Evolutionary conservation across 1,139 yeast genomes (phyloP).

Genomic region (Pneumocystis jirovecii): DNA sequence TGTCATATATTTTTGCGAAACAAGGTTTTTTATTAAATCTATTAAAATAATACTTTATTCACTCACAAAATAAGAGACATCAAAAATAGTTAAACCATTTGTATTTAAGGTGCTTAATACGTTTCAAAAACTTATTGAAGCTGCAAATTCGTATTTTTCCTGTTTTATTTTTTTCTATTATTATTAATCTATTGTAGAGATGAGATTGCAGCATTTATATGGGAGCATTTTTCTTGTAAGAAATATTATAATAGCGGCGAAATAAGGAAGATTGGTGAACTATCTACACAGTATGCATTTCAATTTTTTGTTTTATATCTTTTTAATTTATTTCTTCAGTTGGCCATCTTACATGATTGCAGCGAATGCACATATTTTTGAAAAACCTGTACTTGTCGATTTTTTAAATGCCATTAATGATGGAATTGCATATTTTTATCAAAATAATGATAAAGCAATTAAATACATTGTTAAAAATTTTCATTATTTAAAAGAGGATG

Average conservation of each 20-base stretch:
- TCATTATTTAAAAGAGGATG: slow-evolving; percentile 67
- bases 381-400: slow-evolving; percentile 19
- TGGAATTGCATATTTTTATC: slow-evolving; percentile 54
- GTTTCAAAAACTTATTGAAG: neutral
- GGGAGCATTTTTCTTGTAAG: slow-evolving; percentile 87
- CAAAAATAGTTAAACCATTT: neutral
- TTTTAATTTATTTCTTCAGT: neutral
- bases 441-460: slow-evolving; percentile 49
- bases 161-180: neutral
- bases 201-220: slow-evolving; percentile 74
- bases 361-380: slow-evolving; percentile 30
- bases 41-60: neutral
- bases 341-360: slow-evolving; percentile 93
- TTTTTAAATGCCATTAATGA: slow-evolving; percentile 43
- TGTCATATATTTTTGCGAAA: neutral
- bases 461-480: slow-evolving; percentile 48
- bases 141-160: neutral
- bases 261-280: slow-evolving; percentile 69
- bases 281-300: slow-evolving; percentile 49
- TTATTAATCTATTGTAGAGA: slow-evolving; percentile 15
- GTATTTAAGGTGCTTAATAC: neutral
- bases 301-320: too few species aligned
- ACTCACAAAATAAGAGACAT: neutral
- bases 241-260: slow-evolving; percentile 67
- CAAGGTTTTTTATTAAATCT: neutral